Evolutionary conservation across 345 rosid species (phyloP).

Genomic region (Brassica cretica): DNA sequence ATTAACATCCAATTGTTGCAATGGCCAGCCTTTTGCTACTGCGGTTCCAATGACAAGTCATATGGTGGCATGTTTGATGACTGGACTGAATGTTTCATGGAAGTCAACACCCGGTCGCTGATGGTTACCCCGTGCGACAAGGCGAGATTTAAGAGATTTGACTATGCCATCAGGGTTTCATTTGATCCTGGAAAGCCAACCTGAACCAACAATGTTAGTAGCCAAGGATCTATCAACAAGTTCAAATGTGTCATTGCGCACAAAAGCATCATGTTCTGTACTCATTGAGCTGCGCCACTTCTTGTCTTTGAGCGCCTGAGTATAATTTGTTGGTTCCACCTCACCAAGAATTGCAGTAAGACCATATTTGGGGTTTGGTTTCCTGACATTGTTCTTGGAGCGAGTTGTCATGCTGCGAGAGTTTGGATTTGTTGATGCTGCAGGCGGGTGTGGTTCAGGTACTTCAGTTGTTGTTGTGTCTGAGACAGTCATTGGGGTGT

Average conservation of each 20-base stretch:
- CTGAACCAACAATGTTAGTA: background rate
- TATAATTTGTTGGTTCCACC: background rate
- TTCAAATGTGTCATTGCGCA: background rate
- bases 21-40: background rate
- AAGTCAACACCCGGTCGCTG: background rate
- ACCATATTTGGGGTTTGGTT: background rate
- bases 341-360: background rate
- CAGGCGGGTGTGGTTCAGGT: background rate
- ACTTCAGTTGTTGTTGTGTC: too few species aligned
- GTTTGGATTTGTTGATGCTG: background rate
- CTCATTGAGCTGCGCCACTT: background rate
- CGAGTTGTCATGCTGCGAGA: background rate
- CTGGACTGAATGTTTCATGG: background rate
- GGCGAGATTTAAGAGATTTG: background rate
- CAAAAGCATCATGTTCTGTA: background rate
- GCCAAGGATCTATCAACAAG: background rate
- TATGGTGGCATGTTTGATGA: background rate
- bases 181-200: background rate
- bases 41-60: background rate
- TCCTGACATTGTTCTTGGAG: background rate
- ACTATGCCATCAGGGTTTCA: background rate
- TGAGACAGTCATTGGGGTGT: too few species aligned
- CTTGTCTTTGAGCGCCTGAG: background rate
- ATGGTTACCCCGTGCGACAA: background rate
- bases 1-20: background rate